phyloP scores from a whole-genome alignment of 768 basidiomycete genomes.

The Tylopilus intermedius region DNA sequence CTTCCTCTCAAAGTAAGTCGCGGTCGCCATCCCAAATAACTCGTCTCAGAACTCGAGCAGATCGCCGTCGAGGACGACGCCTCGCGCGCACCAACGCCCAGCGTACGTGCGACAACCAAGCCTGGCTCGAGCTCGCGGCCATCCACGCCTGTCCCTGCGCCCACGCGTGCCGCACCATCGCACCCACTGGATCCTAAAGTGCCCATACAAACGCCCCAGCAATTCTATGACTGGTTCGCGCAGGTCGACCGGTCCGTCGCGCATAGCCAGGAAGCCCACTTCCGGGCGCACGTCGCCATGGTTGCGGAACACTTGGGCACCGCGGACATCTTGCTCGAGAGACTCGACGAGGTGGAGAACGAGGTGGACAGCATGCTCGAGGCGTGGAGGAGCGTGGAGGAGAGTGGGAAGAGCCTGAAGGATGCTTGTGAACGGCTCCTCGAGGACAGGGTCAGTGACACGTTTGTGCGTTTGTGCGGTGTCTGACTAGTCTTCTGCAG shows the following conservation, averaged over 20 bases:
- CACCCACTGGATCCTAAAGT: constrained; percentile 69
- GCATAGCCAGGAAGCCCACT: constrained; percentile 91
- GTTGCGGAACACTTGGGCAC: constrained; percentile 72
- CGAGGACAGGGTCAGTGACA: constrained; percentile 72
- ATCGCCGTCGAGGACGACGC: constrained; percentile 36
- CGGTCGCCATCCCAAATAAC: constrained; percentile 4
- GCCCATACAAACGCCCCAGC: constrained; percentile 85
- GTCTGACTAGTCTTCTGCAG: constrained; percentile 33
- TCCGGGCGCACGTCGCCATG: constrained; percentile 75
- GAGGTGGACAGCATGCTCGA: constrained; percentile 80
- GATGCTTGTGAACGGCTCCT: constrained; percentile 86
- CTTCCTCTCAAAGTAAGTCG: constrained; percentile 70
- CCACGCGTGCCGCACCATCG: constrained; percentile 20
- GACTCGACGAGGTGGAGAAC: constrained; percentile 66
- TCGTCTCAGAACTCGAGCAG: constrained; percentile 37
- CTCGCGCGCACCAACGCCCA: constrained; percentile 32
- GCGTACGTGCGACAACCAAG: constrained; percentile 35
- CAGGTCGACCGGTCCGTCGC: constrained; percentile 86
- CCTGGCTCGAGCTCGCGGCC: constrained; percentile 42
- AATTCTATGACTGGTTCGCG: constrained; percentile 96
- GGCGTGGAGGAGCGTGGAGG: constrained; percentile 84
- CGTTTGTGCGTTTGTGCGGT: not conserved
- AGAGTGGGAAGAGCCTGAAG: constrained; percentile 86
- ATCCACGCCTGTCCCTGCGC: constrained; percentile 34
- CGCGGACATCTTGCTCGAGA: constrained; percentile 69